Conservation (phyloP, 257 asterid genomes). For the Penstemon barbatus region DNA sequence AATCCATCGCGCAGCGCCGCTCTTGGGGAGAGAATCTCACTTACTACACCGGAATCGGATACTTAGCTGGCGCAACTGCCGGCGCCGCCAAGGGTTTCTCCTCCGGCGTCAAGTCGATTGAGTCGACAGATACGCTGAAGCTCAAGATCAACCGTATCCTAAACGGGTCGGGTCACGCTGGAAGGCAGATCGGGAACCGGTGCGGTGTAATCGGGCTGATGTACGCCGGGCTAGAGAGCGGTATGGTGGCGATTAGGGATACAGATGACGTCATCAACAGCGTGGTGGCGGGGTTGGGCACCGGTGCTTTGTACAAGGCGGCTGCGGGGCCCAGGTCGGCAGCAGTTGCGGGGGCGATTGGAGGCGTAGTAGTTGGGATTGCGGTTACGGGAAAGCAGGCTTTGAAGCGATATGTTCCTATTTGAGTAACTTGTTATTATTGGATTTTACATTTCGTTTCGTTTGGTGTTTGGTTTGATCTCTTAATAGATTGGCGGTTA, state of each 20-base stretch:
- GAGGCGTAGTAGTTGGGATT: slow-evolving; percentile 58
- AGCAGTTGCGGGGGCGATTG: slow-evolving; percentile 77
- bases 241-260: slow-evolving; percentile 65
- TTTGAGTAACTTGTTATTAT: slow-evolving; percentile 33
- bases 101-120: slow-evolving; percentile 67
- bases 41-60: slow-evolving; percentile 83
- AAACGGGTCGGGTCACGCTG: slow-evolving; percentile 82
- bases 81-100: slow-evolving; percentile 76
- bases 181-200: slow-evolving; percentile 74
- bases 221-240: slow-evolving; percentile 90
- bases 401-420: slow-evolving; percentile 61
- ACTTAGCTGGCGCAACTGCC: slow-evolving; percentile 61
- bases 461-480: slow-evolving; percentile 5
- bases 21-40: slow-evolving; percentile 95
- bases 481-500: slow-evolving; percentile 29
- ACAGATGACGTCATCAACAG: slow-evolving; percentile 68
- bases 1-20: slow-evolving; percentile 72
- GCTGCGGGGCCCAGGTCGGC: slow-evolving; percentile 73
- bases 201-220: slow-evolving; percentile 75
- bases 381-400: slow-evolving; percentile 61
- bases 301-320: slow-evolving; percentile 64
- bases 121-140: slow-evolving; percentile 73
- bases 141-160: slow-evolving; percentile 71
- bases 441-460: slow-evolving; percentile 24
- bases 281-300: slow-evolving; percentile 68